A percentile compares a stretch with the other conserved stretches of the same genome.
Evolutionary conservation across 108 stramenopile species (phyloP).

Genomic region (Fragilariopsis cylindrus): DNA sequence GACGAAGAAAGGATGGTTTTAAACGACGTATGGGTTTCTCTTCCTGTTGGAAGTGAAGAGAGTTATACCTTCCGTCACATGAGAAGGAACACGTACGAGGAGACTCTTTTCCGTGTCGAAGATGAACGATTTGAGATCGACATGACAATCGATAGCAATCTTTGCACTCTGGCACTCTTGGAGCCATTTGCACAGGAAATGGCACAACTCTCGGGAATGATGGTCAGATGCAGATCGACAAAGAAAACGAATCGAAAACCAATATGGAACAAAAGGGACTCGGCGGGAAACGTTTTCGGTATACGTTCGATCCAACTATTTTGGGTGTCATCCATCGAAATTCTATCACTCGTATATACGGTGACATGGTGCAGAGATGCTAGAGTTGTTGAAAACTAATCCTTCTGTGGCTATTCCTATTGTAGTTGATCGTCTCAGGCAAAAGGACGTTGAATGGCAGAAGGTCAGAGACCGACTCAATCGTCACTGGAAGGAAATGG

Average conservation of each 20-base stretch:
- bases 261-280: slow-evolving; percentile 49
- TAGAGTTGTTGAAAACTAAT: slow-evolving; percentile 94
- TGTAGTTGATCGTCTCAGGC: slow-evolving; percentile 94
- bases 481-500: slow-evolving; percentile 86
- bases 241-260: slow-evolving; percentile 24
- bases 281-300: slow-evolving; percentile 69
- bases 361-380: slow-evolving; percentile 90
- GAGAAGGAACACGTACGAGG: slow-evolving; percentile 96
- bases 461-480: slow-evolving; percentile 80
- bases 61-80: slow-evolving; percentile 96
- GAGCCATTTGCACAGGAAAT: slow-evolving; percentile 97
- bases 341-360: slow-evolving; percentile 94
- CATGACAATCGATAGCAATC: slow-evolving; percentile 97
- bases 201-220: slow-evolving; percentile 63
- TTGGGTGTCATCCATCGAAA: slow-evolving; percentile 93
- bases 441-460: slow-evolving; percentile 94
- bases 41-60: slow-evolving; percentile 97
- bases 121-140: slow-evolving; percentile 99
- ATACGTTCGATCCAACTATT: slow-evolving; percentile 80
- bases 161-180: slow-evolving; percentile 80
- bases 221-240: slow-evolving; percentile 14
- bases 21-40: slow-evolving; percentile 95
- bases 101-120: slow-evolving; percentile 94
- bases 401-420: slow-evolving; percentile 94
- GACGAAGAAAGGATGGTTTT: slow-evolving; percentile 81